These are phyloP conservation scores for Chlorociboria aeruginascens DNA, from an alignment of 495 filamentous ascomycete genomes.

Conservation along the genomic window DNA sequence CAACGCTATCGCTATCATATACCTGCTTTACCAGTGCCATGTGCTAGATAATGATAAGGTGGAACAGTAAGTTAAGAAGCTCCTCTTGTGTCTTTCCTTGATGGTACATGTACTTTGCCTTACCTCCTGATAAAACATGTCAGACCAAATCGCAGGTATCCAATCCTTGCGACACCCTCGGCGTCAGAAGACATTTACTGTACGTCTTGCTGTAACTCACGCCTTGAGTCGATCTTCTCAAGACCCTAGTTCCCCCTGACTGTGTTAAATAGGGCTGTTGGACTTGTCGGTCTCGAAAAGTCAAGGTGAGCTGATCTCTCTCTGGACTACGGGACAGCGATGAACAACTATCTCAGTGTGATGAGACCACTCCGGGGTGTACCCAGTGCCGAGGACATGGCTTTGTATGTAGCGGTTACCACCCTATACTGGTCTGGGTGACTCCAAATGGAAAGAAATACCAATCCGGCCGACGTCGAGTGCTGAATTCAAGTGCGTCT, in stretches of 20 bases:
- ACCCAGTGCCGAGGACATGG: not conserved
- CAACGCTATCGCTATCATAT: not conserved
- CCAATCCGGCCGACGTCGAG: not conserved
- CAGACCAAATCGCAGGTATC: too few relatives aligned
- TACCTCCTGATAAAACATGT: too few relatives aligned
- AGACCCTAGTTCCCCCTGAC: too few relatives aligned
- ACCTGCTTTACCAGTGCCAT: too few relatives aligned
- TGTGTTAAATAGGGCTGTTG: not conserved
- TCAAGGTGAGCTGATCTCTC: not conserved
- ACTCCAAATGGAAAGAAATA: not conserved
- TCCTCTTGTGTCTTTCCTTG: too few relatives aligned
- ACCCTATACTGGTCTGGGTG: not conserved
- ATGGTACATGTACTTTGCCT: too few relatives aligned
- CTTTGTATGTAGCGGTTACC: not conserved
- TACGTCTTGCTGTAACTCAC: not conserved
- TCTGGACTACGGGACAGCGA: not conserved
- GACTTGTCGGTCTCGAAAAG: not conserved
- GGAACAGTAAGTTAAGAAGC: too few relatives aligned
- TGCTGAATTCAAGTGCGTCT: not conserved
- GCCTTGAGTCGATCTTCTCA: too few relatives aligned
- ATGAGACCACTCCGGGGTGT: not conserved
- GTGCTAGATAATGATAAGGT: too few relatives aligned
- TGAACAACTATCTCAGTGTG: not conserved
- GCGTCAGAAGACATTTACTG: constrained; percentile 1
- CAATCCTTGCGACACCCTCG: not conserved